Conservation (phyloP, 2,329 filamentous ascomycete species). For the Emergomyces orientalis region DNA sequence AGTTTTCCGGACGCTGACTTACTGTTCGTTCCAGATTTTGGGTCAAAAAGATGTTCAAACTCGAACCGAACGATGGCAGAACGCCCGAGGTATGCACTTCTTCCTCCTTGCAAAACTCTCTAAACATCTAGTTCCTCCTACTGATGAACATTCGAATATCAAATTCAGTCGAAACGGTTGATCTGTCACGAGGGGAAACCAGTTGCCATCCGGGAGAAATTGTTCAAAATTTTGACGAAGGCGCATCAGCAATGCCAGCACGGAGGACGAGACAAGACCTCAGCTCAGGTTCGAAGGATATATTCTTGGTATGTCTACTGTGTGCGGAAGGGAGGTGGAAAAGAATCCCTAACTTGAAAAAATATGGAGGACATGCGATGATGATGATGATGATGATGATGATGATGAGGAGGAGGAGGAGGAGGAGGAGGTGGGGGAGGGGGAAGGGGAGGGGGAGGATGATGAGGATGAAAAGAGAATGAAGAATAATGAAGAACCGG, state of each 20-base stretch:
- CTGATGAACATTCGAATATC: not conserved
- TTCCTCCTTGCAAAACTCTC: not conserved
- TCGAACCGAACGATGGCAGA: slow-evolving; percentile 33
- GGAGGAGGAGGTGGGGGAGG: too few species aligned
- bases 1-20: slow-evolving; percentile 8
- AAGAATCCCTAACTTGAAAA: not conserved
- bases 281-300: slow-evolving; percentile 41
- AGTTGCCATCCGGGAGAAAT: slow-evolving; percentile 44
- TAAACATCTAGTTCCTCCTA: not conserved
- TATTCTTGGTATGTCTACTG: slow-evolving; percentile 40
- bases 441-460: too few species aligned
- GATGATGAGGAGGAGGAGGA: not conserved
- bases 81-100: slow-evolving; percentile 29
- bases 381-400: not conserved
- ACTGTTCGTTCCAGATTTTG: slow-evolving; percentile 34
- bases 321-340: not conserved
- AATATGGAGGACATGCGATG: not conserved
- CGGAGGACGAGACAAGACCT: slow-evolving; percentile 45
- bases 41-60: slow-evolving; percentile 47
- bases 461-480: not conserved
- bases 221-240: slow-evolving; percentile 43
- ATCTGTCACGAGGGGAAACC: slow-evolving; percentile 45
- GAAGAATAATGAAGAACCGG: not conserved
- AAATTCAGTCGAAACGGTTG: slow-evolving; percentile 30
- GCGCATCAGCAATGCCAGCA: slow-evolving; percentile 44